Percentiles rank a stretch among this genome's conserved stretches.
Evolutionary conservation across 441 rosid genomes (phyloP).

Genomic region (Biscutella laevigata): DNA sequence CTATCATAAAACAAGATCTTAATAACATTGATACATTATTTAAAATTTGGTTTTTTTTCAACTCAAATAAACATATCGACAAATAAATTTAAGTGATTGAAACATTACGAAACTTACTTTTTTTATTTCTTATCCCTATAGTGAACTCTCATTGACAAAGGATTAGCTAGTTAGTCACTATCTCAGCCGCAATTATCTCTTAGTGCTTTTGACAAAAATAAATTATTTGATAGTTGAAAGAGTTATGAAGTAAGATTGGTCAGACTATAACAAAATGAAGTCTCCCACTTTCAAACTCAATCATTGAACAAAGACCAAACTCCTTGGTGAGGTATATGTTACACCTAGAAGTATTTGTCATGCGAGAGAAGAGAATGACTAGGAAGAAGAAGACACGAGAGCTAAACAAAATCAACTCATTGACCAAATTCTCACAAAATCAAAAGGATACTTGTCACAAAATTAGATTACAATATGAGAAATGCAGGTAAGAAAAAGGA

Average conservation of each 20-base stretch:
- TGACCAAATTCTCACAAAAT: slow-evolving; percentile 11
- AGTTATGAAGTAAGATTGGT: background rate
- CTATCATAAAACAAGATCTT: too few relatives aligned
- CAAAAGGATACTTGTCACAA: slow-evolving; percentile 11
- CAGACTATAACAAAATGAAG: background rate
- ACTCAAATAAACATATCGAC: too few relatives aligned
- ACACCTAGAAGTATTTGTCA: background rate
- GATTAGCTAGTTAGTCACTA: slow-evolving; percentile 9
- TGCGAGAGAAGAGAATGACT: too few relatives aligned
- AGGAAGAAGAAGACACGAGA: background rate
- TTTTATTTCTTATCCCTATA: background rate
- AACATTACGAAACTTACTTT: background rate
- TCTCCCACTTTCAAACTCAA: slow-evolving; percentile 3
- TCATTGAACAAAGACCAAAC: slow-evolving; percentile 1
- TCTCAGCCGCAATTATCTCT: slow-evolving; percentile 12
- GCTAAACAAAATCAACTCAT: slow-evolving; percentile 12
- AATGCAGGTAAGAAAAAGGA: slow-evolving; percentile 4
- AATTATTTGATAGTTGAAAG: background rate
- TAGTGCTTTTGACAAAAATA: background rate
- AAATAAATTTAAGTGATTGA: background rate
- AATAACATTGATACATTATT: too few relatives aligned
- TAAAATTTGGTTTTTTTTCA: too few relatives aligned
- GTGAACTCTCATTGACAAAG: slow-evolving; percentile 4
- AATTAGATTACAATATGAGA: slow-evolving; percentile 10
- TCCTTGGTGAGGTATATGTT: background rate